Evolutionary conservation across 495 filamentous ascomycete species (phyloP), one percentile per base, ranked within the genome.

Genomic region (Talaromyces liani): DNA sequence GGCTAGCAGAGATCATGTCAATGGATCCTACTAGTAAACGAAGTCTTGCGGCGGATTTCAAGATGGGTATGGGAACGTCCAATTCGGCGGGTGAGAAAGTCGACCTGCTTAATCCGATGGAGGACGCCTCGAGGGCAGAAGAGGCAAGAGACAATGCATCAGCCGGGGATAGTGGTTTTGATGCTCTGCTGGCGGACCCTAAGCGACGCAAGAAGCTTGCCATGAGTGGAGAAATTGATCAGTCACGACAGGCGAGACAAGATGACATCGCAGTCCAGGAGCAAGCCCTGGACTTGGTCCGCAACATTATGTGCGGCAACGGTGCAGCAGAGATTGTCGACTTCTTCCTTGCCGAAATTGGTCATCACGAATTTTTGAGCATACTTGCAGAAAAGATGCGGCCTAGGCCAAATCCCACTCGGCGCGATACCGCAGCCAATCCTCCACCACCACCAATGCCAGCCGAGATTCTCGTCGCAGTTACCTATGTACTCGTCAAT

Each of bases 221-320:
- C 49, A 71, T 81, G 31, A 74, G 77, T 53, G 85, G 82, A 9
- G 77, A 83, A 47, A 65, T 80, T 5, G 75, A 78, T 47, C 77
- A 76, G 56, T 71, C 72, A 6, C 74, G 75, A 1, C 79, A 86
- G 64, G 86, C 85, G 20, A 83, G 87, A 33, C 86, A 85, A 61
- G 91, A 95, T 69, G 91, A 93, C 60, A 80, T 94, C 45, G 86
- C 85, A 3, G 88, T 97, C 16, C 93, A 97, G 71, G 91, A 96
- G 65, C 92, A 98, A 72, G 91, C 86, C 0, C 83, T 98, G 33
- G 89, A 93, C 60, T 85, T 94, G 63, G 83, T 98, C 60, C 83
- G 92, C 55, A 98, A 98, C 72, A 79, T 97, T n/a, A 88, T 96
- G 65, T 87, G 86, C 62, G 88, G 88, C 12, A 71, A 77, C 9